Conservation (phyloP, 2,329 filamentous ascomycete genomes). For the Huntiella decipiens region DNA sequence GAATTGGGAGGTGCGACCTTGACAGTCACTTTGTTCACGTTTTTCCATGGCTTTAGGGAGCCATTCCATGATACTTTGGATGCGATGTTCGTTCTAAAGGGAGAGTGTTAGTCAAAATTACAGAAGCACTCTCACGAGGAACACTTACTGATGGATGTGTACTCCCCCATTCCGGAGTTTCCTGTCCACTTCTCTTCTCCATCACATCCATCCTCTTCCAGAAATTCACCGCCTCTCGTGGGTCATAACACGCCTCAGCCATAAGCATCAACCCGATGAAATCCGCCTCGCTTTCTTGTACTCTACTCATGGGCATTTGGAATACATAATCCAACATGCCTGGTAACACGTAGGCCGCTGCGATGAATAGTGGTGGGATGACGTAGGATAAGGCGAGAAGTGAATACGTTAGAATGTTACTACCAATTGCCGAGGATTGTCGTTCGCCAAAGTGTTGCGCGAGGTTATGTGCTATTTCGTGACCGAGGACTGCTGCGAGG, state of each 20-base stretch:
- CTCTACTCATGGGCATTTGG: conserved; percentile 45
- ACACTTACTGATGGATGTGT: conserved; percentile 54
- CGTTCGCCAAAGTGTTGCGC: conserved; percentile 50
- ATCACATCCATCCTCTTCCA: conserved; percentile 46
- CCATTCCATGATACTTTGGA: conserved; percentile 47
- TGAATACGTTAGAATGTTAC: conserved; percentile 30
- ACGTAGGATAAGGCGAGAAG: conserved; percentile 29
- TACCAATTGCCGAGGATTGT: conserved; percentile 32
- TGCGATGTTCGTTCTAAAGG: conserved; percentile 37
- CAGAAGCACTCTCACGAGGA: not conserved
- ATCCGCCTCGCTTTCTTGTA: conserved; percentile 61
- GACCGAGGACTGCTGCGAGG: conserved; percentile 56
- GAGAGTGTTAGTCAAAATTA: conserved; percentile 2
- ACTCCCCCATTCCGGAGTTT: conserved; percentile 51
- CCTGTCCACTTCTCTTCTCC: conserved; percentile 22
- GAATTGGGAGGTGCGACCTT: conserved; percentile 27
- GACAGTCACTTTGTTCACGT: conserved; percentile 33
- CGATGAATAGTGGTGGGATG: conserved; percentile 23
- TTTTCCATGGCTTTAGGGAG: conserved; percentile 37
- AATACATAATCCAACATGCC: conserved; percentile 44
- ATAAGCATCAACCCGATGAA: conserved; percentile 71
- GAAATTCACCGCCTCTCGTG: conserved; percentile 43
- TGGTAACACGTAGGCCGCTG: conserved; percentile 25
- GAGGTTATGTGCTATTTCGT: conserved; percentile 63
- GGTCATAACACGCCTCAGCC: conserved; percentile 61